Conservation (phyloP, 345 rosid species). For the Lepidium didymum region DNA sequence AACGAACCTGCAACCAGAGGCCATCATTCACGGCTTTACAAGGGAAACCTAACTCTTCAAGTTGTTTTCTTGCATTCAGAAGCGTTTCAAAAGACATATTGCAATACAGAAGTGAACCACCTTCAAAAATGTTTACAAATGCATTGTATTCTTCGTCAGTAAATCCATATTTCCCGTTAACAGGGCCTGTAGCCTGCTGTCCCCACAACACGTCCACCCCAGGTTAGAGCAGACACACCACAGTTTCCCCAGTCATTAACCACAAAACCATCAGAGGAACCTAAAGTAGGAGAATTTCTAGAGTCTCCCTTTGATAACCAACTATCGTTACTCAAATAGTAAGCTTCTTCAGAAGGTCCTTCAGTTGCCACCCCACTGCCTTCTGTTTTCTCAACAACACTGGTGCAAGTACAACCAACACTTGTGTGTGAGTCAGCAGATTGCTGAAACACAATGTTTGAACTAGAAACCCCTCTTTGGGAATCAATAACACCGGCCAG, state of each 20-base stretch:
- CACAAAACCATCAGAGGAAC: constrained; percentile 47
- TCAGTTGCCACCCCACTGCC: constrained; percentile 56
- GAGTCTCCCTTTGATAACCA: constrained; percentile 68
- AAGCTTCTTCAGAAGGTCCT: constrained; percentile 81
- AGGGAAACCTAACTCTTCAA: constrained; percentile 93
- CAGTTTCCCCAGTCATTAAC: constrained; percentile 82
- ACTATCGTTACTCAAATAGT: constrained; percentile 46
- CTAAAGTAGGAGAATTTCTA: constrained; percentile 51
- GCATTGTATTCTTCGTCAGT: constrained; percentile 73
- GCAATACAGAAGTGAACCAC: constrained; percentile 86
- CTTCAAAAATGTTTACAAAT: constrained; percentile 84
- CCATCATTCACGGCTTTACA: constrained; percentile 96
- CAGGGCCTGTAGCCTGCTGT: constrained; percentile 50
- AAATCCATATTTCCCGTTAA: constrained; percentile 55
- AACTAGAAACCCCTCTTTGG: constrained; percentile 40
- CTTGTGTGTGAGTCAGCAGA: constrained; percentile 36
- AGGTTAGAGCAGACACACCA: constrained; percentile 63
- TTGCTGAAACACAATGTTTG: constrained; percentile 41
- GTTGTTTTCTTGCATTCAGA: constrained; percentile 83
- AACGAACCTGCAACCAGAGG: constrained; percentile 88
- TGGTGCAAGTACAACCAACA: constrained; percentile 32
- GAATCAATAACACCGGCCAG: constrained; percentile 47
- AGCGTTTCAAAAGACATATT: constrained; percentile 94
- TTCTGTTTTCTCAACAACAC: constrained; percentile 34
- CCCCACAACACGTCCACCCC: constrained; percentile 98